These are phyloP conservation scores for Dendrobium huoshanense DNA, from an alignment of 106 monocot genomes.

Conservation along the genomic window DNA sequence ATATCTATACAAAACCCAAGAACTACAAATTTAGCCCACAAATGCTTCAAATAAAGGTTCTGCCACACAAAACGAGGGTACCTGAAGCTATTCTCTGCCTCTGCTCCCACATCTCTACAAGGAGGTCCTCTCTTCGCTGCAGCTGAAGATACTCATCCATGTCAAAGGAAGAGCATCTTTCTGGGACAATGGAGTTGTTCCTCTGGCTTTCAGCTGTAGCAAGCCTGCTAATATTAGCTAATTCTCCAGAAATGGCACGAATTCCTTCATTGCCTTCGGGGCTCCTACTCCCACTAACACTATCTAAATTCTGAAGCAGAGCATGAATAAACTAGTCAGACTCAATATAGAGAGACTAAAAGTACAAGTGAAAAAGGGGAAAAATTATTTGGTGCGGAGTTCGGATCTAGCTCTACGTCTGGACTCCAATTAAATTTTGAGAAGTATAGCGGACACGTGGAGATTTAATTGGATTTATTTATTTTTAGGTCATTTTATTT, in stretches of 20 bases:
- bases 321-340: too few species aligned
- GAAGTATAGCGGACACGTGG: too few species aligned
- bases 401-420: too few species aligned
- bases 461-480: too few species aligned
- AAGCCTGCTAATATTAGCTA: not conserved
- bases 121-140: constrained; percentile 36
- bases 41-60: not conserved
- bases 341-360: too few species aligned
- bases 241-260: constrained; percentile 11
- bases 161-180: constrained; percentile 29
- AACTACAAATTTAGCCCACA: not conserved
- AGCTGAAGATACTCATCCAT: constrained; percentile 51
- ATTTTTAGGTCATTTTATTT: too few species aligned
- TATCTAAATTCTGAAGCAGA: too few species aligned
- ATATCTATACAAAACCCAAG: not conserved
- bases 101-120: constrained; percentile 45
- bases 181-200: not conserved
- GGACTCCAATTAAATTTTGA: too few species aligned
- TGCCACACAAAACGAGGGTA: constrained; percentile 44
- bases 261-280: constrained; percentile 25
- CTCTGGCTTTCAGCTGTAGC: constrained; percentile 13
- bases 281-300: constrained; percentile 50
- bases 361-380: too few species aligned
- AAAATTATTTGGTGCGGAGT: too few species aligned
- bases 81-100: constrained; percentile 60